phyloP scores from a whole-genome alignment of 2,329 filamentous ascomycete species.

The Amylocarpus encephaloides region DNA sequence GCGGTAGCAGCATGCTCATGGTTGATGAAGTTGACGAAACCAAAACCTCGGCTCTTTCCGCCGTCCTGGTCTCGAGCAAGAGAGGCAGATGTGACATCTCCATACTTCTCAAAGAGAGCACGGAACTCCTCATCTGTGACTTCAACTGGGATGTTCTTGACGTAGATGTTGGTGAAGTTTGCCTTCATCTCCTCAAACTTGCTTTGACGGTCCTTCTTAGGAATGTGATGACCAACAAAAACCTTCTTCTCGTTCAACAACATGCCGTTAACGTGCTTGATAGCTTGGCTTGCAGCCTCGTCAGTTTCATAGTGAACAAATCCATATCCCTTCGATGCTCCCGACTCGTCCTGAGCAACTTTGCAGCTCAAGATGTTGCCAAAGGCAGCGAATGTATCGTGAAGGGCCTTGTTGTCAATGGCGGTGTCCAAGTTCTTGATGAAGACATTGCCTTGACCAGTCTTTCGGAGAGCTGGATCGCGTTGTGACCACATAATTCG shows the following conservation, averaged over 20 bases:
- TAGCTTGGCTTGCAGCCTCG: constrained; percentile 91
- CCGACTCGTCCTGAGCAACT: constrained; percentile 94
- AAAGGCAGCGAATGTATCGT: constrained; percentile 98
- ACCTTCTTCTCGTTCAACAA: constrained; percentile 99
- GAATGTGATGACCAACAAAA: constrained; percentile 97
- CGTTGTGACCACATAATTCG: constrained; percentile 99
- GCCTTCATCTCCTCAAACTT: constrained; percentile 99
- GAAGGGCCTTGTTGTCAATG: constrained; percentile 99
- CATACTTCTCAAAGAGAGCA: constrained; percentile 82
- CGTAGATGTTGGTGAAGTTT: constrained; percentile 99
- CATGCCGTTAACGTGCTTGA: constrained; percentile 99
- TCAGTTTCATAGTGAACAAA: constrained; percentile 99
- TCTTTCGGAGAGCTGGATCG: constrained; percentile 98
- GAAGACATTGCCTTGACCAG: constrained; percentile 98
- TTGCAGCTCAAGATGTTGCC: constrained; percentile 99
- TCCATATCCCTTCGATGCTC: constrained; percentile 96
- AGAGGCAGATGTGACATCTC: constrained; percentile 91
- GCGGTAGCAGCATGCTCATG: constrained; percentile 82
- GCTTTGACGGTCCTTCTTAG: constrained; percentile 99
- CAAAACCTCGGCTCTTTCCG: constrained; percentile 90
- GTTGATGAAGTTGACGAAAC: constrained; percentile 91
- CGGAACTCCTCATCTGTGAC: constrained; percentile 93
- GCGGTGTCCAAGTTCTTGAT: constrained; percentile 99
- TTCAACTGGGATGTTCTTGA: constrained; percentile 91
- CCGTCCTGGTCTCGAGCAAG: constrained; percentile 78